Evolutionary conservation across 805 yeast genomes (phyloP).

Genomic region (Zygosaccharomyces gambellarensis): DNA sequence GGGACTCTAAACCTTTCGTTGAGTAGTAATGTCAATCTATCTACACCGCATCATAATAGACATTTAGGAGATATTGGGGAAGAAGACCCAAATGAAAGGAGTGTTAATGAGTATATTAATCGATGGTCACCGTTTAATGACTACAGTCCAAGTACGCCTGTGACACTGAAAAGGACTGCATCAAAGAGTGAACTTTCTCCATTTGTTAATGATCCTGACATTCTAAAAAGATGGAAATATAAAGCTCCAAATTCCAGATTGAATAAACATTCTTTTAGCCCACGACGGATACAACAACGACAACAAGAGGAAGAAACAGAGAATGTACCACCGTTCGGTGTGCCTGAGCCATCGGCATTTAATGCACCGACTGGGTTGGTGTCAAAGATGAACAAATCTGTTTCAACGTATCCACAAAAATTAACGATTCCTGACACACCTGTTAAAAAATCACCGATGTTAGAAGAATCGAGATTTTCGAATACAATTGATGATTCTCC

Average conservation of each 20-base stretch:
- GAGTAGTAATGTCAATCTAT: constrained; percentile 35
- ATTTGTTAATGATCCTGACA: constrained; percentile 26
- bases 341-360: constrained; percentile 29
- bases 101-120: constrained; percentile 21
- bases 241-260: constrained; percentile 10
- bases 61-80: constrained; percentile 12
- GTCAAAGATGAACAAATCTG: constrained; percentile 25
- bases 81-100: constrained; percentile 15
- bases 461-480: constrained; percentile 11
- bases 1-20: constrained; percentile 48
- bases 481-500: constrained; percentile 16
- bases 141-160: constrained; percentile 17
- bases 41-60: constrained; percentile 4
- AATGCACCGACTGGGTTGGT: constrained; percentile 24
- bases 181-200: constrained; percentile 32
- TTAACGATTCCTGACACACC: constrained; percentile 31
- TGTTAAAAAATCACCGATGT: constrained; percentile 30
- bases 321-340: constrained; percentile 9
- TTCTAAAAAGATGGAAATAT: constrained; percentile 19
- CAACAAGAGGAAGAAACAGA: neutral
- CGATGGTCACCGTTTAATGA: constrained; percentile 30
- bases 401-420: constrained; percentile 21
- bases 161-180: constrained; percentile 25
- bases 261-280: constrained; percentile 8
- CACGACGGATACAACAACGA: constrained; percentile 7